Evolutionary conservation across 1,284 basidiomycete species (phyloP).

Genomic region (Rhodofomes roseus): DNA sequence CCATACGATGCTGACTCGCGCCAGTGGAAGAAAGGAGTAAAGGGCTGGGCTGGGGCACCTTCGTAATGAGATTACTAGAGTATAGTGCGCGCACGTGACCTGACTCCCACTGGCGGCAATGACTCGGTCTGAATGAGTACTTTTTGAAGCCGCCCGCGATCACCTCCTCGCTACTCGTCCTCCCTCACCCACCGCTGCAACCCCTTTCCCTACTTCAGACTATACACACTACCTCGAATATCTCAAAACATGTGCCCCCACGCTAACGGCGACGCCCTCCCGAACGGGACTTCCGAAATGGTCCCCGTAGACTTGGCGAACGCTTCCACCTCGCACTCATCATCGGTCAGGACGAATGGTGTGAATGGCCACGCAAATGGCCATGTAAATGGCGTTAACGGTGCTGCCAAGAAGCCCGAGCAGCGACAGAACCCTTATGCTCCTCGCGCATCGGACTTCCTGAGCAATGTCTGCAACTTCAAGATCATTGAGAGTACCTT

Average conservation of each 20-base stretch:
- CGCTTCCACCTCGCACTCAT: conserved; percentile 14
- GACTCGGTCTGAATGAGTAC: not conserved
- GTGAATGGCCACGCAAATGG: conserved; percentile 40
- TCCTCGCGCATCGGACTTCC: conserved; percentile 84
- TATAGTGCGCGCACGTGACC: too few species aligned
- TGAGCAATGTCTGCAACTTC: conserved; percentile 91
- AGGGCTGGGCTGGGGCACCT: not conserved
- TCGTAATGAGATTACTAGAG: not conserved
- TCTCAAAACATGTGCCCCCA: conserved; percentile 58
- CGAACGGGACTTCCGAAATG: conserved; percentile 55
- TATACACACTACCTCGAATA: not conserved
- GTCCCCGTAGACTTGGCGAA: conserved; percentile 52
- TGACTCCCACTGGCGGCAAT: not conserved
- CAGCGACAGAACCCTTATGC: conserved; percentile 78
- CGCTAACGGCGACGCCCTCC: conserved; percentile 46
- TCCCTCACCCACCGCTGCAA: conserved; percentile 27
- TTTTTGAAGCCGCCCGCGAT: not conserved
- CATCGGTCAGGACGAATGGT: conserved; percentile 24
- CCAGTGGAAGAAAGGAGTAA: not conserved
- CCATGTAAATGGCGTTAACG: conserved; percentile 31
- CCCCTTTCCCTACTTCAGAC: not conserved
- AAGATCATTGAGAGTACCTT: conserved; percentile 97
- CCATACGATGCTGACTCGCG: not conserved
- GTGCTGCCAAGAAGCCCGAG: conserved; percentile 27
- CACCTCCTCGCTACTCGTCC: not conserved